Evolutionary conservation across 768 basidiomycete genomes (phyloP), one percentile per base, ranked within the genome.

Genomic region (Podaxis sp.): DNA sequence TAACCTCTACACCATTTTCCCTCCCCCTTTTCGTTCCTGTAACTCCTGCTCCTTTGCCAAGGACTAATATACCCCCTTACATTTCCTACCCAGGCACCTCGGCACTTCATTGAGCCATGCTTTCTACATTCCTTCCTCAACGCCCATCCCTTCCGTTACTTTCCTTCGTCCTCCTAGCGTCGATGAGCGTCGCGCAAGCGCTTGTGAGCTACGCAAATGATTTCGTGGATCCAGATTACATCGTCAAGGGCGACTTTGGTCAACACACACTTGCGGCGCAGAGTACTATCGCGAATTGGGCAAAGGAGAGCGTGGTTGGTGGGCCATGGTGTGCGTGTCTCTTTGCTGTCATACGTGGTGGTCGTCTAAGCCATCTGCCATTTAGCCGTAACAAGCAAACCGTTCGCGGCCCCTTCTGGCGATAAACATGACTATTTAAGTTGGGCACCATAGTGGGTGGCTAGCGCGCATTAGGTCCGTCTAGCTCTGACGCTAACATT

Each of bases 361-460:
- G 8, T 24, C 24, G 19, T 51, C 26, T 17, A 26, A 28, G 26
- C 49, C 22, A 12, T 26, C 24, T 4, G 11, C 0, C 22, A 24
- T 51, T 28, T 9, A 51, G 85, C 75, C 57, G 86, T 86, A 17
- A 82, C 76, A 52, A 74, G 73, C 66, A 85, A 84, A 68, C 68
- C 76, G 17, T 75, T 80, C 33, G 69, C 73, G 4, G 78, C 86
- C 1, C 84, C 84, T 2, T 80, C 81, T 19, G 83, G 84, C 1
- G 75, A 85, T 68, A 77, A 77, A 38, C 83, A 86, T 64, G 87
- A 88, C 68, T 89, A 87, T 69, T 78, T 88, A 81, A 87, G 86
- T 69, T 88, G 85, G 84, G 84, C 86, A 13, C 87, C 88, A 44
- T 89, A 88, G 87, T 87, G 71, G 52, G 84, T 61, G 33, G 54